phyloP scores from a whole-genome alignment of 176 grass and related monocot genomes.

The Metroxylon sagu region DNA sequence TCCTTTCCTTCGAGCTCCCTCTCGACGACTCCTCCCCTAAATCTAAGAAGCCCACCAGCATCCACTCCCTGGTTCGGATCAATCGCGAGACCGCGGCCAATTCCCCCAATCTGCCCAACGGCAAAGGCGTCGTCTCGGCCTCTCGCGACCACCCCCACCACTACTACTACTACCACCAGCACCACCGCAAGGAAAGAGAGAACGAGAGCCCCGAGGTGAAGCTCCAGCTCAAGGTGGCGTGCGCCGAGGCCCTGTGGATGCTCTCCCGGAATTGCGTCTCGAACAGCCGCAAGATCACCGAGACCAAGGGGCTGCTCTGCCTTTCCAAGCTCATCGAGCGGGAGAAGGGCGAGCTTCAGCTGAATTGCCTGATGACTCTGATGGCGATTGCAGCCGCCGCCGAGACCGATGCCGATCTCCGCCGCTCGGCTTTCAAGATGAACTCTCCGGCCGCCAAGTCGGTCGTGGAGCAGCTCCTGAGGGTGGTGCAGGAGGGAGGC shows the following conservation, averaged over 20 bases:
- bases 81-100: not conserved
- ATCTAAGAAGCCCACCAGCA: constrained; percentile 12
- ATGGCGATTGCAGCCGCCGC: constrained; percentile 12
- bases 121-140: not conserved
- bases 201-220: constrained; percentile 23
- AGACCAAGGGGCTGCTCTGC: constrained; percentile 17
- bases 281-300: constrained; percentile 20
- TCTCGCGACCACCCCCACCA: not conserved
- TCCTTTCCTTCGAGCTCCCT: constrained; percentile 16
- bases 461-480: constrained; percentile 17
- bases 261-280: constrained; percentile 2
- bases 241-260: constrained; percentile 21
- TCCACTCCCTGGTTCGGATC: constrained; percentile 13
- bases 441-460: constrained; percentile 21
- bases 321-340: constrained; percentile 17
- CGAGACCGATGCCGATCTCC: constrained; percentile 15
- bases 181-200: constrained; percentile 19
- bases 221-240: constrained; percentile 18
- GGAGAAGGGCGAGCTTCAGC: constrained; percentile 15
- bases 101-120: not conserved
- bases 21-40: not conserved
- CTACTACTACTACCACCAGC: not conserved
- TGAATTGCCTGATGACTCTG: constrained; percentile 13
- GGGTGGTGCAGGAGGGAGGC: constrained; percentile 8
- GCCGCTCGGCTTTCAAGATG: constrained; percentile 18